Evolutionary conservation across 148 eudicot genomes (phyloP), one percentile per base, ranked within the genome.

Genomic region (Tetragonia tetragonoides): DNA sequence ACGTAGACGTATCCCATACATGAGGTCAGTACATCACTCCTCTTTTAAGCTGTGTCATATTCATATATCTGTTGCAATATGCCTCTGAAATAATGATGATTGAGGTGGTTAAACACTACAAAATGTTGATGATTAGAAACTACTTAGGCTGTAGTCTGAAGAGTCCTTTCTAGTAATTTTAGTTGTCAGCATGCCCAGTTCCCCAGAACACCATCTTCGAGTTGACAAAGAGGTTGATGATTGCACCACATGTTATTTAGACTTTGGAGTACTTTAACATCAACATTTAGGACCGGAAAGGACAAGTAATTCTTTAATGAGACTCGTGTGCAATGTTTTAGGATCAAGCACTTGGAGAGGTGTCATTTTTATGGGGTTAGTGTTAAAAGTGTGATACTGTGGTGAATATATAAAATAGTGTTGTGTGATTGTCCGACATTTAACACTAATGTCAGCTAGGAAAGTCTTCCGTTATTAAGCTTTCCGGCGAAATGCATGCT

Each of bases 1-100:
- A 74, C 90, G 97, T 56, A 78, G 91, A 60, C 94, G 97, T 53
- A 90, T 94, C 54, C 87, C 85, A 11, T 94, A 92, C 87, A 70
- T 94, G 84, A 87, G 98, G 98, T 94, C 75, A 79, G 92, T 85
- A 54, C 5, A 17, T 20, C 21, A 70, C n/a, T 47, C 39, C 16
- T 53, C 53, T 66, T 76, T 57, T 15, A 68, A 46, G 21, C 49
- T 47, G 37, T 46, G 24, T 66, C 76, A 62, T 75, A 79, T 51
- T n/a, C 14, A 61, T 23, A 7, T 42, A 64, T 21, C 20, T 15
- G 21, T 38, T 12, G 66, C 59, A 16, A 24, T 0, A 70, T 4
- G 11, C 16, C 23, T 75, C 14, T 17, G 56, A 72, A 37, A 15
- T 28, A 34, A 49, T 63, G 65, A 39, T 66, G 65, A 39, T 66